Evolutionary conservation across 441 rosid species (phyloP), one percentile per base, ranked within the genome.

Genomic region (Sinapis alba): DNA sequence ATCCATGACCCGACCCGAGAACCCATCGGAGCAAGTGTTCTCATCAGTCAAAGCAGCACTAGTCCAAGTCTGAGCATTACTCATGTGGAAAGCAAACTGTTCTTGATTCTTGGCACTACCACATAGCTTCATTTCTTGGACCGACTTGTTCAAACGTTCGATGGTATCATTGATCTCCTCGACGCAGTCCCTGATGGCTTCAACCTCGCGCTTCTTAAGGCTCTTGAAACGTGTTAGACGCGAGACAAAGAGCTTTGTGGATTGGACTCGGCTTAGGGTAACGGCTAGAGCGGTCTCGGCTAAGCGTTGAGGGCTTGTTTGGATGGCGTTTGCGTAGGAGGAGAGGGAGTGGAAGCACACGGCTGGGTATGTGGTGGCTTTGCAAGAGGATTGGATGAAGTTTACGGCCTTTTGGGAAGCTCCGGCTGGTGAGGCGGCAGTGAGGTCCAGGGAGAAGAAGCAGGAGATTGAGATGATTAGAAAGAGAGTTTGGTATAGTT

Each of bases 41-140:
- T 81, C 96, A 30, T 95, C 96, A 5, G 99, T 95, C 66, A 86
- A 77, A 61, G 96, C 96, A 6, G 99, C 94, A 72, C 98, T 95
- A 45, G 88, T 89, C 98, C 98, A 95, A 3, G 98, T 95, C 83
- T 89, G 85, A 16, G 87, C 88, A 38, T 94, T 92, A 72, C 97
- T 92, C 71, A 90, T 79, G 38, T 87, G 97, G 84, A 87, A 92
- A 6, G 75, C 10, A 56, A 90, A 84, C 32, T 90, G 89, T 2
- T 71, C 77, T 45, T 76, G 73, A 15, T 86, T 86, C 59, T 65
- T 84, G 50, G 83, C 57, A 23, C 61, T 54, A 8, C 87, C 86
- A 83, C 85, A 53, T 16, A 65, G 71, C 76, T 86, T 86, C 28
- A 94, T 56, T 79, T 94, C 99, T 28, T 76, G 69, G 5, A 86